phyloP scores from a whole-genome alignment of 495 filamentous ascomycete genomes.

The Xylaria bambusicola region DNA sequence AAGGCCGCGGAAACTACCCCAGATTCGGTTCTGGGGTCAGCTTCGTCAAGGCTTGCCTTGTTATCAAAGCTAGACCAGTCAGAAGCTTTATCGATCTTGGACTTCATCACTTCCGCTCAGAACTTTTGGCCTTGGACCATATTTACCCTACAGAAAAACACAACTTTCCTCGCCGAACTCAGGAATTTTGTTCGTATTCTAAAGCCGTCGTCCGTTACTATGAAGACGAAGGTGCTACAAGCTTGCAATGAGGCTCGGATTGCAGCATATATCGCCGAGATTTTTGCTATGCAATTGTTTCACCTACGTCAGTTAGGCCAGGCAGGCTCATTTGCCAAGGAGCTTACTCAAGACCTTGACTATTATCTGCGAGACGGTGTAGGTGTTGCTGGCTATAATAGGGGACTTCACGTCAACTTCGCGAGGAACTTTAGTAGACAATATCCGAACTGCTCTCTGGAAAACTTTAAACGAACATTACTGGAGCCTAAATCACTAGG shows the following conservation, averaged over 20 bases:
- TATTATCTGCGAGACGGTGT: slow-evolving; percentile 78
- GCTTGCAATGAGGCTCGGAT: slow-evolving; percentile 66
- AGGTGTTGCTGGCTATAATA: slow-evolving; percentile 73
- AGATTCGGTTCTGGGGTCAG: slow-evolving; percentile 70
- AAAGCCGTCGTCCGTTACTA: slow-evolving; percentile 47
- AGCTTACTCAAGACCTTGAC: slow-evolving; percentile 69
- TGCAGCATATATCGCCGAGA: slow-evolving; percentile 78
- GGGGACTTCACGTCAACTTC: slow-evolving; percentile 80
- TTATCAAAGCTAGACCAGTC: slow-evolving; percentile 64
- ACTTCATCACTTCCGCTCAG: slow-evolving; percentile 82
- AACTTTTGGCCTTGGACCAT: slow-evolving; percentile 94
- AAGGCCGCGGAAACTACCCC: slow-evolving; percentile 49
- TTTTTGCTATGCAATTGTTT: slow-evolving; percentile 90
- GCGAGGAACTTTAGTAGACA: slow-evolving; percentile 79
- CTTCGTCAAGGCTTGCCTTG: slow-evolving; percentile 69
- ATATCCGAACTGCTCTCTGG: slow-evolving; percentile 67
- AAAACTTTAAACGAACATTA: slow-evolving; percentile 74
- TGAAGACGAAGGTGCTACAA: slow-evolving; percentile 48
- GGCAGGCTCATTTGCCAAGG: slow-evolving; percentile 60
- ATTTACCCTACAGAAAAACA: slow-evolving; percentile 70
- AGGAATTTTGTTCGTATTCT: slow-evolving; percentile 68
- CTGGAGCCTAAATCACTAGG: slow-evolving; percentile 66
- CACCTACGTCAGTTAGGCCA: slow-evolving; percentile 72
- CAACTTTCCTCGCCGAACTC: slow-evolving; percentile 67
- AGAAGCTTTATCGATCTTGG: slow-evolving; percentile 70